Evolutionary conservation across 1,284 basidiomycete species (phyloP).

Genomic region (Rhizoctonia solani): DNA sequence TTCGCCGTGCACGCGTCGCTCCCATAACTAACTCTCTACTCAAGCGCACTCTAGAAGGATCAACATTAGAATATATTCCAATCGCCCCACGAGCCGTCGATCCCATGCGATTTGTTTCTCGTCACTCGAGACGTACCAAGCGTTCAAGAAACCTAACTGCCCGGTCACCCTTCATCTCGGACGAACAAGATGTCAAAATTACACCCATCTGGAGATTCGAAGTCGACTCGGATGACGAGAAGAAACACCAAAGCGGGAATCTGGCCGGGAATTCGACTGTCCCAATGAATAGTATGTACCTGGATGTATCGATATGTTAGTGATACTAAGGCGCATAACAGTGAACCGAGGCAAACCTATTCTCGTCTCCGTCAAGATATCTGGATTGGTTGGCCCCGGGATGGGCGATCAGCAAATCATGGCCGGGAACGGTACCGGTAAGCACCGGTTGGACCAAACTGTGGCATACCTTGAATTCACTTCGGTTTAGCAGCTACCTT

Average conservation of each 20-base stretch:
- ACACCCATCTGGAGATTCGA: not conserved
- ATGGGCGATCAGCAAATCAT: not conserved
- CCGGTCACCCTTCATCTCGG: not conserved
- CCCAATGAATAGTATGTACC: not conserved
- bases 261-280: not conserved
- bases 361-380: conserved; percentile 8
- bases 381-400: not conserved
- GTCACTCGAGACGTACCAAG: not conserved
- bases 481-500: not conserved
- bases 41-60: not conserved
- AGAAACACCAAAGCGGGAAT: not conserved
- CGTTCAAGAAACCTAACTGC: not conserved
- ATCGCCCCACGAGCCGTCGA: conserved; percentile 1
- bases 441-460: not conserved
- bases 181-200: not conserved
- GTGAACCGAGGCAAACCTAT: not conserved
- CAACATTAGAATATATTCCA: conserved; percentile 2
- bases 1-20: not conserved
- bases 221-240: not conserved
- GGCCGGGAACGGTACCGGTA: not conserved
- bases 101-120: conserved; percentile 1
- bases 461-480: not conserved
- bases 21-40: conserved; percentile 4
- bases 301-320: not conserved
- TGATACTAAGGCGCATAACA: not conserved